phyloP scores from a whole-genome alignment of 148 eudicot genomes.

The Simmondsia chinensis region DNA sequence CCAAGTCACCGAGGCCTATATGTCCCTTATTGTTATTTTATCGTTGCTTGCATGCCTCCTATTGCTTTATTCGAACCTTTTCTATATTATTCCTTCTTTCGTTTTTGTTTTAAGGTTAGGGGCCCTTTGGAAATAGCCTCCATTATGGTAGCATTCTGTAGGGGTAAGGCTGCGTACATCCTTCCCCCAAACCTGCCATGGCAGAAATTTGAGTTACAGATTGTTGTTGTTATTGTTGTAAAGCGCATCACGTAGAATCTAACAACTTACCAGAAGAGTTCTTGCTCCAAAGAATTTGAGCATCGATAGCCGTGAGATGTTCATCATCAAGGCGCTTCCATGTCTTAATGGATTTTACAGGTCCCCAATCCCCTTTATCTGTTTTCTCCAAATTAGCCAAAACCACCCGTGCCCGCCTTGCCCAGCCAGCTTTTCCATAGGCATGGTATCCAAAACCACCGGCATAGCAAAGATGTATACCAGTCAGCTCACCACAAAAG shows the following conservation, averaged over 20 bases:
- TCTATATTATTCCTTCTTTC: too few species aligned
- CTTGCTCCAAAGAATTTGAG: constrained; percentile 70
- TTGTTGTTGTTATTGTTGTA: neutral
- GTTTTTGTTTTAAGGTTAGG: too few species aligned
- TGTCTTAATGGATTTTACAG: constrained; percentile 65
- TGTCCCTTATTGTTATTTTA: too few species aligned
- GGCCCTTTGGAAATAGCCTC: too few species aligned
- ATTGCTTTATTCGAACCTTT: too few species aligned
- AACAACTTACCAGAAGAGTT: constrained; percentile 30
- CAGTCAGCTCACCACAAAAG: constrained; percentile 65
- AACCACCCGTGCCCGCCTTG: constrained; percentile 83
- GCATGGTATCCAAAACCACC: constrained; percentile 99
- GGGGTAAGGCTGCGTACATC: too few species aligned
- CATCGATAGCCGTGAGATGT: constrained; percentile 49
- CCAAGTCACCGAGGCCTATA: too few species aligned
- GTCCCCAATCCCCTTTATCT: constrained; percentile 53
- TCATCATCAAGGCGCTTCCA: constrained; percentile 85
- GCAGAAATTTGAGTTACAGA: neutral
- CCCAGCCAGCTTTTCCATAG: constrained; percentile 92
- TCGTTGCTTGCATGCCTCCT: too few species aligned
- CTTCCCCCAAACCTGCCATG: neutral
- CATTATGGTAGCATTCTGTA: too few species aligned
- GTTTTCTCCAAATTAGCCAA: constrained; percentile 54
- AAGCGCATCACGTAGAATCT: neutral
- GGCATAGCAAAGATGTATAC: constrained; percentile 76